A percentile compares a stretch with the other conserved stretches of the same genome.
Evolutionary conservation across 768 basidiomycete species (phyloP).

Genomic region (Leccinum obscurum): DNA sequence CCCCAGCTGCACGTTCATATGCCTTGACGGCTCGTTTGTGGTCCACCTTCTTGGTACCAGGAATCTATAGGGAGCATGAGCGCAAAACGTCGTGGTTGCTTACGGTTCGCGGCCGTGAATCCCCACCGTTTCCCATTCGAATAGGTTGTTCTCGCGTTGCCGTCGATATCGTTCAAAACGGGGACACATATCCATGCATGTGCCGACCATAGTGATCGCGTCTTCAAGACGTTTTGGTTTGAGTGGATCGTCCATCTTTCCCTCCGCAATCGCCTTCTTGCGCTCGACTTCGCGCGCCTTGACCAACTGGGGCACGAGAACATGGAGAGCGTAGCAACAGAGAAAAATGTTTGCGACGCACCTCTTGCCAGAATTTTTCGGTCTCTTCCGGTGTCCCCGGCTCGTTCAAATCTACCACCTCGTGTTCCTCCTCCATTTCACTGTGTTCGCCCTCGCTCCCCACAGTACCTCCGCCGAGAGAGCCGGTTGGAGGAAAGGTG

Average conservation of each 20-base stretch:
- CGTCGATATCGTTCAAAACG: conserved; percentile 90
- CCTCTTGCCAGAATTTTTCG: conserved; percentile 73
- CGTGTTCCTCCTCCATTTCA: conserved; percentile 35
- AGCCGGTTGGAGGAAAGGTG: conserved; percentile 31
- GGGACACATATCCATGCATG: conserved; percentile 93
- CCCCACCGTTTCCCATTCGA: conserved; percentile 81
- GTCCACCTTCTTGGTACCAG: conserved; percentile 83
- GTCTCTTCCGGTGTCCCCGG: conserved; percentile 62
- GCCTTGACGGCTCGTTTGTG: conserved; percentile 89
- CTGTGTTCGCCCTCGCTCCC: conserved; percentile 38
- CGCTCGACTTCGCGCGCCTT: conserved; percentile 72
- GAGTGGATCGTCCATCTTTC: conserved; percentile 85
- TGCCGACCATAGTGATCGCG: conserved; percentile 91
- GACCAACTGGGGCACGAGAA: conserved; percentile 49
- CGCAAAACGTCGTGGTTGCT: conserved; percentile 7
- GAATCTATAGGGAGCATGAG: conserved; percentile 57
- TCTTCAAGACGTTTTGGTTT: conserved; percentile 81
- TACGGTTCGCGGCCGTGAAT: conserved; percentile 3
- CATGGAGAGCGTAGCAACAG: conserved; percentile 23
- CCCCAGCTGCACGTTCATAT: conserved; percentile 93
- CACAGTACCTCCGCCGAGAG: conserved; percentile 30
- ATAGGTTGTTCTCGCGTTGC: conserved; percentile 85
- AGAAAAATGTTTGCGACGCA: conserved; percentile 35
- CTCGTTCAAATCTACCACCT: conserved; percentile 45
- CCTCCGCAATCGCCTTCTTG: conserved; percentile 73